A percentile compares a stretch with the other conserved stretches of the same genome.
These are phyloP conservation scores for Kwoniella shivajii DNA, from an alignment of 1,284 basidiomycete species.

Conservation along the genomic window DNA sequence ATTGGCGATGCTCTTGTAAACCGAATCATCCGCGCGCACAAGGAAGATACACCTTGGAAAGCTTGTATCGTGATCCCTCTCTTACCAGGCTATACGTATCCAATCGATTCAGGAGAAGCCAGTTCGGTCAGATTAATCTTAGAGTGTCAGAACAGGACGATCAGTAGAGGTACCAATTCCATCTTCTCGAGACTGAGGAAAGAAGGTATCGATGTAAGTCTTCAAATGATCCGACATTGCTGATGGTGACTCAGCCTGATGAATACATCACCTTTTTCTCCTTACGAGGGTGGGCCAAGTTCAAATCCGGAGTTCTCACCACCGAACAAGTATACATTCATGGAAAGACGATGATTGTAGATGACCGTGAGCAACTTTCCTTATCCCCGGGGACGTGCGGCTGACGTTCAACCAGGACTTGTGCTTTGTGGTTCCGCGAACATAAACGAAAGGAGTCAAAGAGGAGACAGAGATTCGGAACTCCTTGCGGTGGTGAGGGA, in stretches of 20 bases:
- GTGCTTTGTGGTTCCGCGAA: constrained; percentile 99
- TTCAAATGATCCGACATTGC: neutral
- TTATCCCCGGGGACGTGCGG: no score
- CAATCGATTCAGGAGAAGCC: constrained; percentile 89
- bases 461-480: constrained; percentile 96
- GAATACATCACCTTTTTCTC: constrained; percentile 93
- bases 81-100: constrained; percentile 90
- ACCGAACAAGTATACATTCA: constrained; percentile 95
- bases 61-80: constrained; percentile 92
- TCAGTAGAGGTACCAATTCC: constrained; percentile 85
- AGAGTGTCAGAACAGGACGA: constrained; percentile 89
- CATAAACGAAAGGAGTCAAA: constrained; percentile 95
- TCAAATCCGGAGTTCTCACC: constrained; percentile 79
- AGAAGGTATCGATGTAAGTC: constrained; percentile 81
- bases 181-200: constrained; percentile 85
- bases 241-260: constrained; percentile 66
- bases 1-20: constrained; percentile 94
- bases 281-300: constrained; percentile 89
- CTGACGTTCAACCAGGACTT: no score
- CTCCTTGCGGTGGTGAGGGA: constrained; percentile 89
- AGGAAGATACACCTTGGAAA: constrained; percentile 80
- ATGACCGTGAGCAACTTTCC: constrained; percentile 72
- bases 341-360: constrained; percentile 85
- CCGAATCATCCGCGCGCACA: constrained; percentile 86
- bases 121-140: constrained; percentile 91